Conservation (phyloP, 164 flowering plant genomes). For the Kalanchoe fedtschenkoi region DNA sequence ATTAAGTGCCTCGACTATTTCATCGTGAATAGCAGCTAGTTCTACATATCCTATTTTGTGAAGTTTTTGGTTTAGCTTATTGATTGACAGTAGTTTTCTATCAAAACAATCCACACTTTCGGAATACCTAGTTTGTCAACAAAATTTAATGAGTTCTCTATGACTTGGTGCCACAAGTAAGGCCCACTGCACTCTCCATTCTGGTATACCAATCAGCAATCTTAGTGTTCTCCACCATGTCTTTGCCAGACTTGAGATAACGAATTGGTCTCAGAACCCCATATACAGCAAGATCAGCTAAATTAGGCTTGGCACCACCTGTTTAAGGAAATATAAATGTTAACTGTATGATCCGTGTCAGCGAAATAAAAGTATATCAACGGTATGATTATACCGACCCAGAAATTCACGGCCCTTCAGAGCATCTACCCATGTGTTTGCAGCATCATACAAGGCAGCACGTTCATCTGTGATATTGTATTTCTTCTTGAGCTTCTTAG, state of each 20-base stretch:
- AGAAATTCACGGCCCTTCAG: slow-evolving; percentile 62
- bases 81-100: neutral
- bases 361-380: neutral
- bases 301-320: slow-evolving; percentile 75
- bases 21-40: neutral
- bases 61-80: slow-evolving; percentile 1
- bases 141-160: neutral
- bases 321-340: slow-evolving; percentile 9
- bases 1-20: neutral
- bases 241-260: slow-evolving; percentile 65
- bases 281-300: slow-evolving; percentile 85
- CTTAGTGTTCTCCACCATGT: slow-evolving; percentile 79
- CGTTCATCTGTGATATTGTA: slow-evolving; percentile 82
- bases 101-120: neutral
- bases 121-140: neutral
- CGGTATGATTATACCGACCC: slow-evolving; percentile 27
- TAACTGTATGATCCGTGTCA: neutral
- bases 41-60: neutral
- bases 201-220: slow-evolving; percentile 81
- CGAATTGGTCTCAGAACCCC: slow-evolving; percentile 89
- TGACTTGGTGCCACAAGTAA: slow-evolving; percentile 33
- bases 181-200: slow-evolving; percentile 73
- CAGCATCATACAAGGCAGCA: slow-evolving; percentile 75
- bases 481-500: slow-evolving; percentile 79
- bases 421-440: slow-evolving; percentile 86